Conservation (phyloP, 768 basidiomycete genomes). For the Leucosporidium creatinivorum region DNA sequence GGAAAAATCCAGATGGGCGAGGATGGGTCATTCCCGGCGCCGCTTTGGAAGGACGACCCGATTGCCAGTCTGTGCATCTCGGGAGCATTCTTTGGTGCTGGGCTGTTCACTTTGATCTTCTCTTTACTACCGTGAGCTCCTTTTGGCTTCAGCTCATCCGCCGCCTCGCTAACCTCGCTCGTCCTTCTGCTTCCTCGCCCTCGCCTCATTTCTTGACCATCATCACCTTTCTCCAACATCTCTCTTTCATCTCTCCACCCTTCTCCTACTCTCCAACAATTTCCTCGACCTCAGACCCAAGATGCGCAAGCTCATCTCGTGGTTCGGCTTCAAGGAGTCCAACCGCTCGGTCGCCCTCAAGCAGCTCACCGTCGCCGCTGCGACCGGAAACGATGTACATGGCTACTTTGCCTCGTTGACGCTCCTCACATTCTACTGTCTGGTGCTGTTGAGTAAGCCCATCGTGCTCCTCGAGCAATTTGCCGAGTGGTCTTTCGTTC, state of each 20-base stretch:
- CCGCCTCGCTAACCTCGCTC: no score
- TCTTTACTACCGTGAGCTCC: neutral
- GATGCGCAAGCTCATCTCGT: slow-evolving; percentile 20
- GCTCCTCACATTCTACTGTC: slow-evolving; percentile 21
- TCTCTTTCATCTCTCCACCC: no score
- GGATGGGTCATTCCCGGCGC: slow-evolving; percentile 1
- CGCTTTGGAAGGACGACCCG: slow-evolving; percentile 26
- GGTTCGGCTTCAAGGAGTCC: slow-evolving; percentile 21
- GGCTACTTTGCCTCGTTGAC: slow-evolving; percentile 17
- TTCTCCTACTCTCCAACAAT: neutral
- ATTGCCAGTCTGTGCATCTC: slow-evolving; percentile 11
- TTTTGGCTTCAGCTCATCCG: no score
- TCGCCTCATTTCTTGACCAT: no score
- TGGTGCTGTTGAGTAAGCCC: slow-evolving; percentile 26
- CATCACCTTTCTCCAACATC: no score
- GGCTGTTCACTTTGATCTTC: slow-evolving; percentile 1
- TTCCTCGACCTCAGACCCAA: neutral
- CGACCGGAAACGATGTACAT: slow-evolving; percentile 21
- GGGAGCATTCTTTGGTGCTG: slow-evolving; percentile 10
- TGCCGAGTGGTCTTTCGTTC: no score
- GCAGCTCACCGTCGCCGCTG: slow-evolving; percentile 18
- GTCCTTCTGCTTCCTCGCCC: no score
- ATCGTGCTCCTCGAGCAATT: no score
- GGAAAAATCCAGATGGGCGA: no score
- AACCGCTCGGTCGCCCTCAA: slow-evolving; percentile 23